Base-by-base conservation (phyloP, 2,329 filamentous ascomycete species). In the Aspergillus sp. region DNA sequence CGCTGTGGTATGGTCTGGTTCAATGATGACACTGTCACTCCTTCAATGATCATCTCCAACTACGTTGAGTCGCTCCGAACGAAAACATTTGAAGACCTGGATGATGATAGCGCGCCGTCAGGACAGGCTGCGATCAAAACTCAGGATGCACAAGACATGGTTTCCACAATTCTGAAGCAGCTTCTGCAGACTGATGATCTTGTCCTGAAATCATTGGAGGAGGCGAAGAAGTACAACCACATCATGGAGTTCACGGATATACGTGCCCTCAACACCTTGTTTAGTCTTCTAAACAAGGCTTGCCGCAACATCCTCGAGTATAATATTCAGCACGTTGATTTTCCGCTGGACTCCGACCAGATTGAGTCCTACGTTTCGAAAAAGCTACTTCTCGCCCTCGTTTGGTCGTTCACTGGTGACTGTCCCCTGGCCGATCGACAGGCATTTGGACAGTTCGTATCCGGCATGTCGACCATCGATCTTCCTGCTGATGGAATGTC, bases 1-100 rank as follows among this genome's bases (percentile, higher is more conserved):
- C 91, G 94, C 76, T 99, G 94, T 71, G 94, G 94, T 81, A 99
- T 99, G 94, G 95, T 99, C 13, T 99, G 94, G 94, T 99, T 97
- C 76, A 99, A 91, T 68, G 93, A 96, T 65, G 95, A 99, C 67
- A 97, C 92, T 24, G 93, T 99, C 38, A 93, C 90, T 30, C 84
- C 93, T 1, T 83, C 82, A 60, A 96, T 99, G 88, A 89, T 97
- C 85, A 87, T 97, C 38, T 80, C 84, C 57, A 90, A 97, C 73
- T 96, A 99, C 65, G 82, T 99, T 48, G 85, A 94, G 55, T 85
- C 87, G 44, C 83, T 99, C 36, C 86, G 87, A 61, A 88, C 85
- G 3, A 86, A 90, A 51, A 85, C 89, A 0, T 96, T 99, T 64
- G 94, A 99, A 65, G 94, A 99, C 63, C 79, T 99, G 32, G 94